Evolutionary conservation across 768 basidiomycete genomes (phyloP).

Genomic region (Leucosporidium scottii): DNA sequence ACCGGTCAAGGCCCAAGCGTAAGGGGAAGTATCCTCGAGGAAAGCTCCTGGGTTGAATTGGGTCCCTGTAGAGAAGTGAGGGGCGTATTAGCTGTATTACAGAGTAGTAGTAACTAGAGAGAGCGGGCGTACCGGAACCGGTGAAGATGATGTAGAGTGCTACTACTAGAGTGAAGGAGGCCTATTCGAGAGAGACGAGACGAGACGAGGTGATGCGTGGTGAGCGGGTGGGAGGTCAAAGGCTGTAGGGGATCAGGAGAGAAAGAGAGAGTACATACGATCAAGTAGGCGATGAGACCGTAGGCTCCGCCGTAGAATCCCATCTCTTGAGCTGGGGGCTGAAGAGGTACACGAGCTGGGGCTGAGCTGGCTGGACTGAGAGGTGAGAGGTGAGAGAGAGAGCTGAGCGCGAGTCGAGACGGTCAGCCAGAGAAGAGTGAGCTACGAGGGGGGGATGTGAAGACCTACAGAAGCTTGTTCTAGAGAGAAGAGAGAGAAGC

Average conservation of each 20-base stretch:
- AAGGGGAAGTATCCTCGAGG: slow-evolving; percentile 88
- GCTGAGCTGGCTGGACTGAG: no score
- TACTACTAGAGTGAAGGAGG: background rate
- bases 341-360: no score
- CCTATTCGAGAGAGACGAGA: background rate
- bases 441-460: no score
- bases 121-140: slow-evolving; percentile 11
- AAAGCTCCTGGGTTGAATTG: slow-evolving; percentile 85
- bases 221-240: background rate
- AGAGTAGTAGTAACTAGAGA: background rate
- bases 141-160: slow-evolving; percentile 29
- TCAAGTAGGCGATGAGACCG: slow-evolving; percentile 2
- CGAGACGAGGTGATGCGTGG: background rate
- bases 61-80: slow-evolving; percentile 51
- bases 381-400: no score
- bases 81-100: background rate
- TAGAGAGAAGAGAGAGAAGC: no score
- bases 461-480: no score
- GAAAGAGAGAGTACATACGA: background rate
- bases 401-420: no score
- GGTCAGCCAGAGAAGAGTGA: no score
- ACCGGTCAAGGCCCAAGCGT: slow-evolving; percentile 83
- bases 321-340: no score
- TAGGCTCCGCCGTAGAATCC: background rate
- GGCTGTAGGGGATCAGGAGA: background rate